phyloP scores from a whole-genome alignment of 2,329 filamentous ascomycete genomes.

The Cladosporium sp. region DNA sequence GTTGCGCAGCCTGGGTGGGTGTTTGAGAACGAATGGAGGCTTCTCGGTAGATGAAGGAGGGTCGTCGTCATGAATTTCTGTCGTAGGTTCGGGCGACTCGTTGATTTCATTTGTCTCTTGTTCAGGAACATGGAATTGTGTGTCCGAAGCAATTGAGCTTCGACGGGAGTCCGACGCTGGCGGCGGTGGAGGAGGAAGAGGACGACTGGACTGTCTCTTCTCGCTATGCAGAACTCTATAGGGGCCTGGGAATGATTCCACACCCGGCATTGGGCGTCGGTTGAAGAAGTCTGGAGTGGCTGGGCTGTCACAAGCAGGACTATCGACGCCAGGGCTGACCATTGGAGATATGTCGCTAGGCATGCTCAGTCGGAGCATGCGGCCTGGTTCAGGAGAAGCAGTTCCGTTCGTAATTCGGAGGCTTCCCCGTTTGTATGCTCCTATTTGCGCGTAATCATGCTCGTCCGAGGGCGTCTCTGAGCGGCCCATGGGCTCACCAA shows the following conservation, averaged over 20 bases:
- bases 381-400: constrained; percentile 39
- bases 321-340: background rate
- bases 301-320: background rate
- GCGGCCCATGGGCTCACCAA: constrained; percentile 14
- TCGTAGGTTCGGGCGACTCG: background rate
- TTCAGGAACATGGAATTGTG: background rate
- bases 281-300: background rate
- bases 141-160: background rate
- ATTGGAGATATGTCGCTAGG: background rate
- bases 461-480: constrained; percentile 38
- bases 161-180: background rate
- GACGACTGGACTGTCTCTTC: constrained; percentile 1
- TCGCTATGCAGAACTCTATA: constrained; percentile 5
- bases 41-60: background rate
- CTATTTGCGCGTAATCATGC: constrained; percentile 39
- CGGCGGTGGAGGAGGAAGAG: constrained; percentile 5
- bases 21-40: background rate
- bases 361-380: background rate
- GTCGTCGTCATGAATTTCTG: background rate
- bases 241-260: constrained; percentile 2
- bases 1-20: background rate
- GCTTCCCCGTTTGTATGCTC: constrained; percentile 39
- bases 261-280: background rate
- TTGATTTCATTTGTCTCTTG: background rate
- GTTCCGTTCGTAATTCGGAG: constrained; percentile 46